These are phyloP conservation scores for Mucor velutinosus DNA, from an alignment of 371 early-diverging fungal genomes.

Conservation along the genomic window DNA sequence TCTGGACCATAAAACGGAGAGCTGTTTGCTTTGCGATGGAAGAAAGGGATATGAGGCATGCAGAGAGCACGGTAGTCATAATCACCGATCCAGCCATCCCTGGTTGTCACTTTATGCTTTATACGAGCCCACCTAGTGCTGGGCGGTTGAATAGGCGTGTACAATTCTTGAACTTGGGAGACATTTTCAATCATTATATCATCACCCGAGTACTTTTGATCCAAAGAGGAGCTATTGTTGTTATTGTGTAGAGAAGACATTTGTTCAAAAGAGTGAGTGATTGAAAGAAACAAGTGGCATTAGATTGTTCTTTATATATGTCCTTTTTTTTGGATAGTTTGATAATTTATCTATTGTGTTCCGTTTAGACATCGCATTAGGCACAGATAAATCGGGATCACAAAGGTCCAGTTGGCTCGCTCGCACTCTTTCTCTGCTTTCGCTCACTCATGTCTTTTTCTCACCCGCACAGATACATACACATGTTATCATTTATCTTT, in stretches of 20 bases:
- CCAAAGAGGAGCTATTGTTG: background rate
- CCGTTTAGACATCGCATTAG: background rate
- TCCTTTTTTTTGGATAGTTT: background rate
- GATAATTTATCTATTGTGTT: background rate
- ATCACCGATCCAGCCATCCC: slow-evolving; percentile 36
- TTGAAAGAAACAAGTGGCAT: background rate
- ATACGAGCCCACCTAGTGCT: slow-evolving; percentile 8
- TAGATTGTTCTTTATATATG: slow-evolving; percentile 1
- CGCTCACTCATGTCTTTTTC: background rate
- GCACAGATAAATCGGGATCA: slow-evolving; percentile 1
- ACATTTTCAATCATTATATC: slow-evolving; percentile 14
- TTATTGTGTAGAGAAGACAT: background rate
- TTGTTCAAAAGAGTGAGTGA: background rate
- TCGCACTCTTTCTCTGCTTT: background rate
- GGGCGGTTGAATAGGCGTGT: slow-evolving; percentile 4
- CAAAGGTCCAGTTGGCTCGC: background rate
- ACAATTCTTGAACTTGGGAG: slow-evolving; percentile 2
- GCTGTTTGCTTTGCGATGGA: slow-evolving; percentile 14
- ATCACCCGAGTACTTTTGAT: slow-evolving; percentile 11
- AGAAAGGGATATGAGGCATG: slow-evolving; percentile 23
- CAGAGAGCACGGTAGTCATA: slow-evolving; percentile 26
- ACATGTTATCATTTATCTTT: slow-evolving; percentile 21
- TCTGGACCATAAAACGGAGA: slow-evolving; percentile 25
- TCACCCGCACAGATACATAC: slow-evolving; percentile 1
- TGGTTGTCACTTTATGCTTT: slow-evolving; percentile 13